Base-by-base conservation (phyloP, 257 asterid genomes). In the Rauvolfia tetraphylla region DNA sequence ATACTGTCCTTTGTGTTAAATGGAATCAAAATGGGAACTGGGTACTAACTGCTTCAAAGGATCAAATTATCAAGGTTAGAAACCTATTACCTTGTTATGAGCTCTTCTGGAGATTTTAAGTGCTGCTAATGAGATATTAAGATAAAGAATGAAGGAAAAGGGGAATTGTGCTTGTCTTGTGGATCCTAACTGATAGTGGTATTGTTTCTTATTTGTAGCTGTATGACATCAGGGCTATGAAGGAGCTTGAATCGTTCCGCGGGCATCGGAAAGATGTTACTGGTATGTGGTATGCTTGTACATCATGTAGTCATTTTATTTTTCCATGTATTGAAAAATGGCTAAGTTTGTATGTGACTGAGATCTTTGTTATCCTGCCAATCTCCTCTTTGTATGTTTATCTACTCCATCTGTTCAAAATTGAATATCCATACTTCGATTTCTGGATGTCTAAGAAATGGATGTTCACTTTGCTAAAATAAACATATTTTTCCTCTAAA, bases 11-110 rank as follows among this genome's bases (percentile, higher is more conserved):
- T 78, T 82, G 91, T 74, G 92, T 87, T 63, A 90, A 89, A 81
- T 95, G 99, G 99, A 95, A 95, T 88, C 96, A 93, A 79, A 95
- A 95, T 73, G 99, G 99, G 54, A 95, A 95, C 83, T 95, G 99
- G 99, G 89, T 95, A 74, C 85, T 95, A 79, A 95, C 99, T 42
- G 87, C 98, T 68, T 93, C 99, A 39, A 95, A 95, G 85, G 98
- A 95, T 86, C 99, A 95, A 88, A 89, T 93, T 71, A 95, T 95
- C 79, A 95, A 95, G 93, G 99, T 92, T 61, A 72, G 82, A 62
- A 59, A 29, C 71, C 76, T 79, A 22, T 57, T 69, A 22, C 56
- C 59, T 59, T 44, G 75, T 63, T 77, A 36, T 46, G 12, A 72
- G 42, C 51, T 66, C 49, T 58, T 25, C 20, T 34, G 63, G n/a